These are phyloP conservation scores for Fusarium bulbicola DNA, from an alignment of 2,329 filamentous ascomycete genomes.

Conservation along the genomic window DNA sequence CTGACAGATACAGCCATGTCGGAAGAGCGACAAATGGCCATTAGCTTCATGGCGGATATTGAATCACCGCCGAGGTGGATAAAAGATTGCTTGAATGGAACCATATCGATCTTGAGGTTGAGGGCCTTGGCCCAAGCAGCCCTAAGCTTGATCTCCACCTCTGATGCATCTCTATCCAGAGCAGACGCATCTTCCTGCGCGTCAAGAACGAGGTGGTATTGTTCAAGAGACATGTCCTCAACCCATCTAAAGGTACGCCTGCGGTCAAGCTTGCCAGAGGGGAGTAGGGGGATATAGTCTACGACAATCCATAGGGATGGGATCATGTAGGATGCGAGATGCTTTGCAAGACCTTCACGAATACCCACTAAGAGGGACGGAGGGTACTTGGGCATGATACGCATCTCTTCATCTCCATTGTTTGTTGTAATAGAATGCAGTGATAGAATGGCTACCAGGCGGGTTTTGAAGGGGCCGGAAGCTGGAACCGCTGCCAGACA, in stretches of 20 bases:
- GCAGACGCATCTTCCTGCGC: constrained; percentile 9
- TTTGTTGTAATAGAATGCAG: no score
- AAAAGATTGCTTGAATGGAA: constrained; percentile 30
- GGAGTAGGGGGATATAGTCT: constrained; percentile 12
- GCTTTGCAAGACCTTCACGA: neutral
- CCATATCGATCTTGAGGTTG: neutral
- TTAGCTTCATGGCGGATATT: constrained; percentile 36
- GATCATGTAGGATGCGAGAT: constrained; percentile 30
- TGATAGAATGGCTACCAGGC: constrained; percentile 20
- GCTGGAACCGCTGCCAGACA: constrained; percentile 17
- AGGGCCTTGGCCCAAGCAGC: constrained; percentile 22
- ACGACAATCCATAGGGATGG: constrained; percentile 27
- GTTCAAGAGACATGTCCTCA: constrained; percentile 7
- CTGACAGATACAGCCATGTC: constrained; percentile 23
- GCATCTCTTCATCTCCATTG: neutral
- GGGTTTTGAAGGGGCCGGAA: constrained; percentile 8
- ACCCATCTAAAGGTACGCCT: neutral
- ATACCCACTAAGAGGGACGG: constrained; percentile 2
- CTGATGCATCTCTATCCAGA: constrained; percentile 15
- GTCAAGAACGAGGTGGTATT: constrained; percentile 3
- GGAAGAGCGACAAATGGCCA: constrained; percentile 27
- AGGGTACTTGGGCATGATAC: neutral
- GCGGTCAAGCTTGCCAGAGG: constrained; percentile 30
- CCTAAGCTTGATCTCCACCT: constrained; percentile 11
- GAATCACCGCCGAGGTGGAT: constrained; percentile 34